Evolutionary conservation across 495 filamentous ascomycete species (phyloP).

Genomic region (Penicillium maclennaniae): DNA sequence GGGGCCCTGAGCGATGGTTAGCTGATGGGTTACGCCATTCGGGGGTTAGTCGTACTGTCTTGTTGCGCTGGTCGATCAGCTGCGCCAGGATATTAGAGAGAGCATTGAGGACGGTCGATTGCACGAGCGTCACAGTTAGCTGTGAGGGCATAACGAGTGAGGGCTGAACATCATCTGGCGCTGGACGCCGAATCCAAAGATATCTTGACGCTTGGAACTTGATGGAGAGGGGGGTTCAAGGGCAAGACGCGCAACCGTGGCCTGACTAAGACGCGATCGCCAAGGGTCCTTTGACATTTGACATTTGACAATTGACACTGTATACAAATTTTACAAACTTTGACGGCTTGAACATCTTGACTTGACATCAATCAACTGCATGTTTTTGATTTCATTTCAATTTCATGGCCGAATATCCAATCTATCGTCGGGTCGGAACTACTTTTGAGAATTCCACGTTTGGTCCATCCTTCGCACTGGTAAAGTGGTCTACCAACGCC

Average conservation of each 20-base stretch:
- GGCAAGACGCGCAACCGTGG: conserved; percentile 35
- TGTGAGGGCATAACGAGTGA: conserved; percentile 40
- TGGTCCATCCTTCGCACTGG: conserved; percentile 42
- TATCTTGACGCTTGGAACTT: neutral
- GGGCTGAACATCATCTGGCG: neutral
- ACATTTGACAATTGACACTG: too few relatives aligned
- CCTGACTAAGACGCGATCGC: conserved; percentile 15
- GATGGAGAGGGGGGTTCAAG: conserved; percentile 13
- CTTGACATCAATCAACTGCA: too few relatives aligned
- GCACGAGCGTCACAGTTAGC: conserved; percentile 62
- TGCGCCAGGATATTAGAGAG: conserved; percentile 84
- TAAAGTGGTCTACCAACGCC: conserved; percentile 47
- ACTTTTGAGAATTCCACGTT: conserved; percentile 37
- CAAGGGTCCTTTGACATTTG: neutral
- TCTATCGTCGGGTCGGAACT: neutral
- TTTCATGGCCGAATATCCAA: neutral
- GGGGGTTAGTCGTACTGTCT: conserved; percentile 47
- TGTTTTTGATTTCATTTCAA: neutral
- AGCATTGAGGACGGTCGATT: conserved; percentile 65
- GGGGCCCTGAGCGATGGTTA: conserved; percentile 19
- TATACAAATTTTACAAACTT: too few relatives aligned
- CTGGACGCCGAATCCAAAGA: neutral
- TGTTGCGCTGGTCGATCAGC: conserved; percentile 63
- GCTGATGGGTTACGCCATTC: neutral
- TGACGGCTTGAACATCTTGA: too few relatives aligned